A percentile compares a stretch with the other conserved stretches of the same genome.
These are phyloP conservation scores for Symbiodinium pilosum DNA, from an alignment of 73 alveolate genomes.

Conservation along the genomic window DNA sequence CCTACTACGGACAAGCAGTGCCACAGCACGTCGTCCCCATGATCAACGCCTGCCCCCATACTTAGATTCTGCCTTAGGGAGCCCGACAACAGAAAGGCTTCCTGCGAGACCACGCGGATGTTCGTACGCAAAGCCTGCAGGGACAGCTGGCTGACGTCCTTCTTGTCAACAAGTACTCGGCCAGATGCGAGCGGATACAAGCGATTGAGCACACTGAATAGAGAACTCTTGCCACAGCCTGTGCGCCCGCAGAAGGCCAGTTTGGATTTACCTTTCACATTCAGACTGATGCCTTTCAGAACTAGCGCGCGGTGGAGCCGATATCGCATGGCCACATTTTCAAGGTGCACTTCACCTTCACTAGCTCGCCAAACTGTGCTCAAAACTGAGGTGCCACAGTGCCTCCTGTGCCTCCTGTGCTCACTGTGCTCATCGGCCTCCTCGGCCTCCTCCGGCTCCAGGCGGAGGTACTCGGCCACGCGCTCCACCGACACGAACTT, in stretches of 20 bases:
- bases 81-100: slow-evolving; percentile 64
- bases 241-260: slow-evolving; percentile 89
- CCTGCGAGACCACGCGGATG: slow-evolving; percentile 78
- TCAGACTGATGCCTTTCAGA: slow-evolving; percentile 33
- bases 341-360: slow-evolving; percentile 34
- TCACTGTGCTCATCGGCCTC: too few species aligned
- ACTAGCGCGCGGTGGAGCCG: slow-evolving; percentile 77
- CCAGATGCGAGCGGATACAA: slow-evolving; percentile 69
- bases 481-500: slow-evolving; percentile 85
- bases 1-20: slow-evolving; percentile 54
- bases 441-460: slow-evolving; percentile 2
- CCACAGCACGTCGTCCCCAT: slow-evolving; percentile 66
- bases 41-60: slow-evolving; percentile 17
- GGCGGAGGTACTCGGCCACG: slow-evolving; percentile 71
- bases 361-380: not conserved
- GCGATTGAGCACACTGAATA: slow-evolving; percentile 66
- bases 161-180: slow-evolving; percentile 44
- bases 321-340: slow-evolving; percentile 82
- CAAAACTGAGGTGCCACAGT: not conserved
- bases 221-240: slow-evolving; percentile 90
- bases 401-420: not conserved
- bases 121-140: slow-evolving; percentile 44
- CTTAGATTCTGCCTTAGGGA: slow-evolving; percentile 64
- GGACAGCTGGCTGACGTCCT: slow-evolving; percentile 72
- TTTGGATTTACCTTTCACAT: slow-evolving; percentile 18